Base-by-base conservation (phyloP, 2,329 filamentous ascomycete species). In the Aureobasidium sp. region DNA sequence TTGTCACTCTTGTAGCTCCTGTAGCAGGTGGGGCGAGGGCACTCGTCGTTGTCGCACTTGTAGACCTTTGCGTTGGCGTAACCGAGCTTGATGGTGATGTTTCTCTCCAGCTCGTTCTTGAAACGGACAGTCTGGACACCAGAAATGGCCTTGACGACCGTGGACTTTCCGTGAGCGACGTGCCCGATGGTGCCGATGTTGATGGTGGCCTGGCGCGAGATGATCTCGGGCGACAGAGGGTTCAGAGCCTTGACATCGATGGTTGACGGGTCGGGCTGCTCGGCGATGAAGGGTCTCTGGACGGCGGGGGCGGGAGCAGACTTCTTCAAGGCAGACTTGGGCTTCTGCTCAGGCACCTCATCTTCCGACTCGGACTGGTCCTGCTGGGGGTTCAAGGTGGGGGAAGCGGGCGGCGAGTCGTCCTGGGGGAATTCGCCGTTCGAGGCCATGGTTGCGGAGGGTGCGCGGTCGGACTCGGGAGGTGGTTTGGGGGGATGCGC, bases 1-100 rank as follows among this genome's bases (percentile, higher is more conserved):
- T 98, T 97, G 73, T 97, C 91, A 72, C 90, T 95, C 83, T 95
- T 95, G 79, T 88, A 98, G 74, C 89, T 95, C 71, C 87, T 83
- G 77, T 90, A 98, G 80, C 91, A 97, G 62, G 87, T 90, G 59
- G 93, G 93, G 64, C 93, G 81, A 56, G 93, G 93, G 77, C 93
- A 98, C 61, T 87, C 85, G 51, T 77, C 71, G 74, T 88, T 96
- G 73, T 96, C 89, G 73, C 93, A 98, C 79, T 96, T 88, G 84
- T 97, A 98, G 72, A 98, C 90, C 76, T 98, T 97, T 65, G 93
- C 93, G 72, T 98, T 98, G 71, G 93, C 93, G 72, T 98, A 98
- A 70, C 93, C 93, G 65, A 98, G 82, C 83, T 98, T 98, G 79
- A 98, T 98, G 66, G 93, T 98, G 68, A 98, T 98, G 73, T 98